Evolutionary conservation across 805 yeast species (phyloP), one percentile per base, ranked within the genome.

Genomic region (Debaryomyces castellii): DNA sequence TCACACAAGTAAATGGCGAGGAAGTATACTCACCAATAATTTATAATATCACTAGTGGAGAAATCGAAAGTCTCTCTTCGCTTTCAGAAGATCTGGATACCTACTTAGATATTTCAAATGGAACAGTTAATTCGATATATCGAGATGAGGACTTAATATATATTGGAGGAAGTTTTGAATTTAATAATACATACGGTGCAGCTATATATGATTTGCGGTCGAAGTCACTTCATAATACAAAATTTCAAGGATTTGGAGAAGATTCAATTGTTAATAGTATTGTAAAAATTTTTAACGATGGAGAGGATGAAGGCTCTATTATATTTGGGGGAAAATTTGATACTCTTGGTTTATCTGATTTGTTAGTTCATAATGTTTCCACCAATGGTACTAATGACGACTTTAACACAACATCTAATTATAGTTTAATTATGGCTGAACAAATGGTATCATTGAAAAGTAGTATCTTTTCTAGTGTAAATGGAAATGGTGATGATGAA

Each of bases 281-380:
- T 14, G 51, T 79, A 0, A 74, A 75, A 49, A 58, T 80, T 3
- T 55, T 60, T 34, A 63, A 65, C 27, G 66, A 64, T 40, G 55
- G 64, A 9, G 45, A 50, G 25, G 42, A 48, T n/a, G 50, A 47
- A 33, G 82, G 78, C 32, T 71, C 76, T 28, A 72, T 94, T 6
- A 60, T 94, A 10, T 92, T 90, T 67, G 92, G 94, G 1, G 99
- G 99, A 10, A 48, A 66, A 3, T 90, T 94, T 59, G 57, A 70
- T 45, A 78, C 85, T 8, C 66, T 89, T 36, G 89, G 88, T 6
- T 65, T 82, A 45, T 55, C 62, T 4, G 65, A 71, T 25, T 67
- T 78, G 35, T 69, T 77, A 33, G 45, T 46, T 18, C 74, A 68
- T 51, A 73, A 68, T 48, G 45, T 59, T n/a, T 54, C 68, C 12